A percentile compares a stretch with the other conserved stretches of the same genome.
phyloP scores from a whole-genome alignment of 78 protist genomes.

The Isochrysis galbana region DNA sequence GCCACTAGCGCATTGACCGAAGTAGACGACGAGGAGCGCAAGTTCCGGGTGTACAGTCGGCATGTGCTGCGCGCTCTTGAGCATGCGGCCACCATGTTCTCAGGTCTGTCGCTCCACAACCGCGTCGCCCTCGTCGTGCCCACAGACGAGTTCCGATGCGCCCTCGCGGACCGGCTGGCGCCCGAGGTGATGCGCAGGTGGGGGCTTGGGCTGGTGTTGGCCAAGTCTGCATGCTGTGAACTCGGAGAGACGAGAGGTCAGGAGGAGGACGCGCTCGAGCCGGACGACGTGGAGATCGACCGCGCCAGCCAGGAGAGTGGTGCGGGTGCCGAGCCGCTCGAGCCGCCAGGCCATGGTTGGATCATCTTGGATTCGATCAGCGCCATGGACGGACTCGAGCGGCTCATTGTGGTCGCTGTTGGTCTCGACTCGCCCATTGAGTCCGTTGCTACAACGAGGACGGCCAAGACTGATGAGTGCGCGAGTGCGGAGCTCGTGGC shows the following conservation, averaged over 20 bases:
- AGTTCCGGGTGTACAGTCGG: neutral
- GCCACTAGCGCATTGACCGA: neutral
- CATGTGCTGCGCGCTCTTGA: neutral
- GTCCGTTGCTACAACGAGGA: neutral
- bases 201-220: neutral
- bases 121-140: neutral
- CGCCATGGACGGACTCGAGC: conserved; percentile 4
- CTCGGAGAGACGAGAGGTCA: neutral
- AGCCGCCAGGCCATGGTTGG: too few species aligned
- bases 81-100: neutral
- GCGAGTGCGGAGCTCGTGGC: neutral
- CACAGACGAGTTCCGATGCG: neutral
- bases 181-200: neutral
- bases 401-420: neutral
- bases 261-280: neutral
- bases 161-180: neutral
- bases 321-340: neutral
- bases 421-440: neutral
- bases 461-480: too few species aligned
- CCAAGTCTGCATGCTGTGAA: neutral
- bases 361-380: neutral
- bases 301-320: neutral
- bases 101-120: neutral
- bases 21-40: neutral
- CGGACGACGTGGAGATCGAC: neutral